These are phyloP conservation scores for Botrytis cinerea DNA, from an alignment of 2,329 filamentous ascomycete genomes.

Conservation along the genomic window DNA sequence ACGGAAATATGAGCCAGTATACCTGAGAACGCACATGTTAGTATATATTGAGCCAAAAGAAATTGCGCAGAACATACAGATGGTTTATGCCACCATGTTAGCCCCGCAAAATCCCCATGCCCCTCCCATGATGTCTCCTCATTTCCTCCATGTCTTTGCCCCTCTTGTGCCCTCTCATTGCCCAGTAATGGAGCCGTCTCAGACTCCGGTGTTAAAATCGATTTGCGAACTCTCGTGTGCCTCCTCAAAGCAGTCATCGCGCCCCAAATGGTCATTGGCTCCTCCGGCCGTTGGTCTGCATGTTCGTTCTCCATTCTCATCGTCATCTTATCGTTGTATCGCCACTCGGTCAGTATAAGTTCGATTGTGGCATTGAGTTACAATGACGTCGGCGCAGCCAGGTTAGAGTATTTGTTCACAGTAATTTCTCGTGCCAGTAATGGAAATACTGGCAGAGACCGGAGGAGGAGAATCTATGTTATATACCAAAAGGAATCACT, in stretches of 20 bases:
- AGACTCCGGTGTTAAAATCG: conserved; percentile 13
- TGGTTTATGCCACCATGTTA: conserved; percentile 64
- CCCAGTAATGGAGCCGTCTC: conserved; percentile 36
- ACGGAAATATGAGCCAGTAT: conserved; percentile 80
- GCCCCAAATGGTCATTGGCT: conserved; percentile 30
- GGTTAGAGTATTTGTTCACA: not conserved
- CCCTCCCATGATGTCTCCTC: conserved; percentile 49
- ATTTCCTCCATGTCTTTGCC: conserved; percentile 19
- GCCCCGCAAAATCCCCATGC: conserved; percentile 57
- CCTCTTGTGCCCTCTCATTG: conserved; percentile 26
- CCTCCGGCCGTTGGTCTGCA: conserved; percentile 2
- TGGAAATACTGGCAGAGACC: not conserved
- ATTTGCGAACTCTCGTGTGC: conserved; percentile 28
- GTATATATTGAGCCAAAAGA: conserved; percentile 22
- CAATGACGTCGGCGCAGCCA: not conserved
- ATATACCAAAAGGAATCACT: not conserved
- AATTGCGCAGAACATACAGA: conserved; percentile 53
- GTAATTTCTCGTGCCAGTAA: not conserved
- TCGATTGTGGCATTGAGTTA: conserved; percentile 14
- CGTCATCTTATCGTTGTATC: conserved; percentile 16
- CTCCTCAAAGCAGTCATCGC: conserved; percentile 35
- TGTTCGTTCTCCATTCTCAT: conserved; percentile 14
- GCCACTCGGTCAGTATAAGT: not conserved
- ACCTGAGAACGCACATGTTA: conserved; percentile 56
- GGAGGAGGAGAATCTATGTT: not conserved